Conservation (phyloP, 2,329 filamentous ascomycete species). For the Aspergillus sp. region DNA sequence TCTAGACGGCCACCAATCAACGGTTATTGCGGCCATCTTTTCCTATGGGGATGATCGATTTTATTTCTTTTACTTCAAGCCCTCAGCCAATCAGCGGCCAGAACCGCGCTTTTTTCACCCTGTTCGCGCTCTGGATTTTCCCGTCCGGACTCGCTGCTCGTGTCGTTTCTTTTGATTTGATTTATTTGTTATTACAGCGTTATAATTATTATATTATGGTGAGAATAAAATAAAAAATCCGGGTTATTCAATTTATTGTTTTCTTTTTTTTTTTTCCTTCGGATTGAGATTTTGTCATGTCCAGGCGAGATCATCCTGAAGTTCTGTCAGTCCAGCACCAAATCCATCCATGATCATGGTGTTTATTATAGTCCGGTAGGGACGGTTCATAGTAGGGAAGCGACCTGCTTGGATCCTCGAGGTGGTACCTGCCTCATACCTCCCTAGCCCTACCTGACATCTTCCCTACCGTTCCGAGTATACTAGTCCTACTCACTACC, state of each 20-base stretch:
- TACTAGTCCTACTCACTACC: no score
- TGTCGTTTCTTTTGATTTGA: neutral
- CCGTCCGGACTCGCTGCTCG: slow-evolving; percentile 2
- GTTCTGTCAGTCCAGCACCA: slow-evolving; percentile 8
- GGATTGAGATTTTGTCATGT: neutral
- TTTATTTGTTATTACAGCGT: neutral
- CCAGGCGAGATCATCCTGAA: neutral
- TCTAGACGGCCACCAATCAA: slow-evolving; percentile 32
- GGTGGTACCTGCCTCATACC: neutral
- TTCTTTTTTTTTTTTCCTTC: neutral
- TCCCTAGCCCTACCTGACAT: no score
- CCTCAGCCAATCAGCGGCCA: slow-evolving; percentile 18
- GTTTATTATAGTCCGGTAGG: no score
- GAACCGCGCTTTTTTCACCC: slow-evolving; percentile 14
- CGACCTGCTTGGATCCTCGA: neutral
- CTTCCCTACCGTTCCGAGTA: no score
- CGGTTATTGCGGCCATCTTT: slow-evolving; percentile 22
- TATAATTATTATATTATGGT: neutral
- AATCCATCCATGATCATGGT: slow-evolving; percentile 5
- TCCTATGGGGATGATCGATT: slow-evolving; percentile 6
- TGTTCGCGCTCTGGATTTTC: slow-evolving; percentile 17
- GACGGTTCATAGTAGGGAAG: no score
- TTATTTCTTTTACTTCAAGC: slow-evolving; percentile 13
- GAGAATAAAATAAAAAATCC: neutral
- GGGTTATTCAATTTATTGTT: neutral